phyloP scores from a whole-genome alignment of 1,139 yeast species.

The Saccharomycopsis hybrid region DNA sequence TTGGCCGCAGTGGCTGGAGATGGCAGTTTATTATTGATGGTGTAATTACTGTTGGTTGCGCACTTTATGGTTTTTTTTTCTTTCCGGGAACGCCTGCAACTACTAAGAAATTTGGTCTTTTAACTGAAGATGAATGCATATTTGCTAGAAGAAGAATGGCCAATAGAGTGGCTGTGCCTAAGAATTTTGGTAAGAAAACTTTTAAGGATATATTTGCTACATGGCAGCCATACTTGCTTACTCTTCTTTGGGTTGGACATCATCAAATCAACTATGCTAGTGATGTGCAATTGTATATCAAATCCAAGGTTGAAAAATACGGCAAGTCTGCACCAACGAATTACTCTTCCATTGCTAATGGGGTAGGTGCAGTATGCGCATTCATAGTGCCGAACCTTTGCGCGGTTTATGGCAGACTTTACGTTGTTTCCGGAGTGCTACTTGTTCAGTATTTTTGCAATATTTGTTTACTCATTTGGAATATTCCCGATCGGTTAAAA shows the following conservation, averaged over 20 bases:
- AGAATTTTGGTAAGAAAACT: too few relatives aligned
- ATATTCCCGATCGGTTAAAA: constrained; percentile 37
- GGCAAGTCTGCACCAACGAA: constrained; percentile 35
- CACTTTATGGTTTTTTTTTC: constrained; percentile 45
- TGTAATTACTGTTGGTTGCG: constrained; percentile 47
- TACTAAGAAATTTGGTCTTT: constrained; percentile 28
- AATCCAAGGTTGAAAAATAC: constrained; percentile 37
- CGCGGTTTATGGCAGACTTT: constrained; percentile 36
- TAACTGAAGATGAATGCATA: too few relatives aligned
- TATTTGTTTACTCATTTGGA: constrained; percentile 40
- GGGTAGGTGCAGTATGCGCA: constrained; percentile 41
- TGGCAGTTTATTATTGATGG: constrained; percentile 66
- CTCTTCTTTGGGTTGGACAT: constrained; percentile 37
- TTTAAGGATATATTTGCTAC: constrained; percentile 22
- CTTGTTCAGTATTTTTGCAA: constrained; percentile 36
- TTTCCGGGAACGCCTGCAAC: constrained; percentile 57
- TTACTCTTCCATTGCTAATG: constrained; percentile 43
- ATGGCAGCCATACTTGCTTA: constrained; percentile 41
- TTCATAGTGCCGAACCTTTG: constrained; percentile 38
- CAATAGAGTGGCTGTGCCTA: too few relatives aligned
- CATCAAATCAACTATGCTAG: constrained; percentile 35
- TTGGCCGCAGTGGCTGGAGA: constrained; percentile 57
- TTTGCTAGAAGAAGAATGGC: too few relatives aligned
- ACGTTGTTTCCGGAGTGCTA: constrained; percentile 39
- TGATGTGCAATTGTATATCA: constrained; percentile 47